phyloP scores from a whole-genome alignment of 768 basidiomycete genomes.

The Lactarius sp. region DNA sequence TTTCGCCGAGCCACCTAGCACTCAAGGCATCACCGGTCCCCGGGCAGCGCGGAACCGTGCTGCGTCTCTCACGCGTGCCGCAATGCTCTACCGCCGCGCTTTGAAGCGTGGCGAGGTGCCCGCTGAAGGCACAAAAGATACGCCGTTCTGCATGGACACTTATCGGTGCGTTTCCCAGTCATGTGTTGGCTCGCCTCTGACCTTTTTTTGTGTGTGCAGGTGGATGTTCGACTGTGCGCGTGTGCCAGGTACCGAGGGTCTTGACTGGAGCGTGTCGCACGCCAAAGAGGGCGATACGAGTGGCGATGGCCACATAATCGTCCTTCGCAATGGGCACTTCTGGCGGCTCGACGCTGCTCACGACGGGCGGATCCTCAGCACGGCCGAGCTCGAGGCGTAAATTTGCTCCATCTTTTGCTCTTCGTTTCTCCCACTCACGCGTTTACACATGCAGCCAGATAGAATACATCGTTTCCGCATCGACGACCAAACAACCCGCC shows the following conservation, averaged over 20 bases:
- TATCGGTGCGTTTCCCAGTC: constrained; percentile 48
- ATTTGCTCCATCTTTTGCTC: constrained; percentile 9
- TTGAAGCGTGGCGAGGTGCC: constrained; percentile 60
- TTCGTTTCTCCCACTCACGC: not conserved
- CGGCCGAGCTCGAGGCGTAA: constrained; percentile 60
- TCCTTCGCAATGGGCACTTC: constrained; percentile 77
- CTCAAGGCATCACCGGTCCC: constrained; percentile 38
- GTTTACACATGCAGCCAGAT: constrained; percentile 48
- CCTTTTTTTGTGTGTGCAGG: constrained; percentile 33
- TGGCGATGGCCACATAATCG: constrained; percentile 73
- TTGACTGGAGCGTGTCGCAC: constrained; percentile 74
- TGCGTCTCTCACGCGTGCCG: constrained; percentile 62
- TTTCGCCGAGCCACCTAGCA: constrained; percentile 57
- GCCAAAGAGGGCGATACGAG: constrained; percentile 52
- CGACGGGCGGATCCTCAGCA: constrained; percentile 55
- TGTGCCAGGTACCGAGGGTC: constrained; percentile 63
- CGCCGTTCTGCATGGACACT: constrained; percentile 80
- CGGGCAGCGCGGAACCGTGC: constrained; percentile 51
- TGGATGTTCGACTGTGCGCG: constrained; percentile 95
- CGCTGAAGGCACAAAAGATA: constrained; percentile 64
- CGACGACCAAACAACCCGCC: constrained; percentile 49
- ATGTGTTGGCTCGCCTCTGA: not conserved
- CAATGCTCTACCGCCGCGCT: constrained; percentile 68
- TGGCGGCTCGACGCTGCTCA: constrained; percentile 71
- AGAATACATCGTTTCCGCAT: constrained; percentile 63